Conservation (phyloP, 352 stramenopile species). For the Pythium guiyangense region DNA sequence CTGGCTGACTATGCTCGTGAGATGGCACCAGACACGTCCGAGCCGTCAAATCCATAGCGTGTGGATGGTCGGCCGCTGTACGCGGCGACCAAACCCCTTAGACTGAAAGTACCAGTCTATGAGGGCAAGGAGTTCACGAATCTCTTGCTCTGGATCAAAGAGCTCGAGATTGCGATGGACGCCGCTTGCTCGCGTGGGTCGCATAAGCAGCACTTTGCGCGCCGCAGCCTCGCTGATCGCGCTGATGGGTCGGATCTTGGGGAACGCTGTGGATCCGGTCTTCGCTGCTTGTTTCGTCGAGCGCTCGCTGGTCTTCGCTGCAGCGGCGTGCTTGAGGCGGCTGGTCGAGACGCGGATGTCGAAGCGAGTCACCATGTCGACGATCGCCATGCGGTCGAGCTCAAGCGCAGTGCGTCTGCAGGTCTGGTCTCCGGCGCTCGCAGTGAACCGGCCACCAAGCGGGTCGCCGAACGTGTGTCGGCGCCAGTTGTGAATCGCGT, state of each 20-base stretch:
- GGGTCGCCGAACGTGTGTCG: conserved; percentile 62
- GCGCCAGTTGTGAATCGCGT: conserved; percentile 70
- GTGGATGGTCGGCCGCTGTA: no score
- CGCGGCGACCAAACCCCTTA: no score
- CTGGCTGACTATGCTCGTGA: no score
- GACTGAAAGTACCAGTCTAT: no score
- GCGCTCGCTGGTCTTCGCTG: background rate
- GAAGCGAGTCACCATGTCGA: conserved; percentile 34
- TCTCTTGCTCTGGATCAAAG: no score
- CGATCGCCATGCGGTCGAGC: conserved; percentile 11
- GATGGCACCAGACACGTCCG: no score
- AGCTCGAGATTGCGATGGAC: no score
- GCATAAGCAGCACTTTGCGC: conserved; percentile 15
- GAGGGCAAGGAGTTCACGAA: no score
- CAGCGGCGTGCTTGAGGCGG: background rate
- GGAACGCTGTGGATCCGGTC: conserved; percentile 10
- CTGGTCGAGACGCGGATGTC: conserved; percentile 52
- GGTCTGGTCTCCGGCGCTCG: conserved; percentile 14
- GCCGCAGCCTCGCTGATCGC: conserved; percentile 11
- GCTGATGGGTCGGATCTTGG: conserved; percentile 13
- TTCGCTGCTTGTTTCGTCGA: no score
- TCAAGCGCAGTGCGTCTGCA: conserved; percentile 17
- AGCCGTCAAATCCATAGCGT: no score
- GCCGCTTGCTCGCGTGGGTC: conserved; percentile 11
- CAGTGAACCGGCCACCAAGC: conserved; percentile 14